Evolutionary conservation across 2,329 filamentous ascomycete species (phyloP), one percentile per base, ranked within the genome.

Genomic region (Fusarium sp.): DNA sequence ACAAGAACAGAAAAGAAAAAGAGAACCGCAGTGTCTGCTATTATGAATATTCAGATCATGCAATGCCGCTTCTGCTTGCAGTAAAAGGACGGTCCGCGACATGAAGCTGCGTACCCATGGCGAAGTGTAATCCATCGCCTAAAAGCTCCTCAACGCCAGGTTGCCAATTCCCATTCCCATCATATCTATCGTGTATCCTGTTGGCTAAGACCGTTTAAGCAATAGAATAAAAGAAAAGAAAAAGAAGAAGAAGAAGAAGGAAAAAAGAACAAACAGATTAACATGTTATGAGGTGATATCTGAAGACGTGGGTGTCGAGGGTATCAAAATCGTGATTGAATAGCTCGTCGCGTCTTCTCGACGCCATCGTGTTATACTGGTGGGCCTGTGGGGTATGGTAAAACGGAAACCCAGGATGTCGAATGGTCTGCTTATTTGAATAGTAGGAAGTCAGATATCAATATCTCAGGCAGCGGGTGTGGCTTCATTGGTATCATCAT

Each of bases 171-270:
- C 45, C 38, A 21, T 38, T 46, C 53, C 50, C 52, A 42, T 60
- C 56, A 58, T 61, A 59, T 72, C 55, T 61, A 68, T 61, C 68
- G 56, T 63, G 47, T 68, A 47, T 66, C 46, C 45, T 23, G 20
- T 47, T 19, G 55, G 65, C 55, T 54, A 42, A 62, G 45, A 53
- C 55, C 52, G 8, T 56, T 39, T 48, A 56, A 66, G 21, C 9
- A 45, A 34, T 53, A 60, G 28, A 32, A 10, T 20, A 38, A 50
- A 38, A 8, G 4, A 15, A 23, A 36, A 38, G 17, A 36, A 11
- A 9, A 45, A 56, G 19, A 10, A 12, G 26, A 30, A 26, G 19
- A 3, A 38, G n/a, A n/a, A 28, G 2, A 21, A 10, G 12, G 26
- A 30, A 26, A 20, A 3, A 38, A 48, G 34, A 58, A 26, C 15